These are phyloP conservation scores for Globisporangium parvum DNA, from an alignment of 352 stramenopile genomes.

Conservation along the genomic window DNA sequence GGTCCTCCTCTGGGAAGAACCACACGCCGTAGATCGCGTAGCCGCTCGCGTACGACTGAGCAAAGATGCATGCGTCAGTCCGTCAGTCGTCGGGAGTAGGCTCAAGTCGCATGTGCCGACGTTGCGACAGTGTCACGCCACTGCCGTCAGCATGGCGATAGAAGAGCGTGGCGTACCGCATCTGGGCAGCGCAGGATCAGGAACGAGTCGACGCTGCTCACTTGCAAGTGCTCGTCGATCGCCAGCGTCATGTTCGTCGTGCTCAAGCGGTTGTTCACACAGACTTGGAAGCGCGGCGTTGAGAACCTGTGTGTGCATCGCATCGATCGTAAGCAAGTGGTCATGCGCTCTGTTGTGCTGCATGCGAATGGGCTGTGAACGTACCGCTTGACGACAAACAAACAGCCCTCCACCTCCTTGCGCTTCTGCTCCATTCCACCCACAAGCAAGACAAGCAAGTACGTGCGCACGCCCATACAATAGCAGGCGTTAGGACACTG, in stretches of 20 bases:
- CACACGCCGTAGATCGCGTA: constrained; percentile 85
- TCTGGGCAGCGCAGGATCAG: constrained; percentile 76
- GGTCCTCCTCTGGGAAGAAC: constrained; percentile 86
- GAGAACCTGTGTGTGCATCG: constrained; percentile 33
- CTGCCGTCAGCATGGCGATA: background rate
- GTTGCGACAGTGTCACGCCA: constrained; percentile 1
- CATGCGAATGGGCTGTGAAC: background rate
- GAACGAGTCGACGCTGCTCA: constrained; percentile 83
- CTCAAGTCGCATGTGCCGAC: too few relatives aligned
- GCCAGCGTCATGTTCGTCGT: constrained; percentile 83
- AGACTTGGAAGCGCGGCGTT: constrained; percentile 77
- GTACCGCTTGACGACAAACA: constrained; percentile 83
- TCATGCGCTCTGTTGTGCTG: too few relatives aligned
- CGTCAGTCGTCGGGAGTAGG: too few relatives aligned
- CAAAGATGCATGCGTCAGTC: background rate
- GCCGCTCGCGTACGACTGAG: constrained; percentile 37
- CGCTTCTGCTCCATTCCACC: constrained; percentile 46
- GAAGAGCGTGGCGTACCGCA: constrained; percentile 20
- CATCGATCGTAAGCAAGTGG: background rate
- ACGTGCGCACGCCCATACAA: background rate
- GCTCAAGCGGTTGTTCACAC: constrained; percentile 87
- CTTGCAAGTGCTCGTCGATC: constrained; percentile 61
- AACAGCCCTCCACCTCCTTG: constrained; percentile 79
- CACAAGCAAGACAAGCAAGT: too few relatives aligned
- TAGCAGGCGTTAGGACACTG: background rate